Conservation (phyloP, 1,139 yeast genomes). For the Sugiyamaella grinbergsii region DNA sequence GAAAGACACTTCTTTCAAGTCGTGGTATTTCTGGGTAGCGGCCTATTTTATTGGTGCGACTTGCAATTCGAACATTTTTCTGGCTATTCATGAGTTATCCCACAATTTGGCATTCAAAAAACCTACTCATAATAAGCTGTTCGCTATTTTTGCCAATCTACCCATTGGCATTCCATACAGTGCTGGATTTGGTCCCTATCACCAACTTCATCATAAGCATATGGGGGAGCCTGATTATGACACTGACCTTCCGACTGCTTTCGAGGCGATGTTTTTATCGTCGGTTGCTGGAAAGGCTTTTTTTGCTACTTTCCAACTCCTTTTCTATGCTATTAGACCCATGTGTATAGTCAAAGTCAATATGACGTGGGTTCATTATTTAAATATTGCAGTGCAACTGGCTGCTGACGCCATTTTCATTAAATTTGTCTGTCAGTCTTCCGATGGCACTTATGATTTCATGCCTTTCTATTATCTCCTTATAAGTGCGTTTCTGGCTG, state of each 20-base stretch:
- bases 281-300: conserved; percentile 84
- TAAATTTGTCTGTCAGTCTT: conserved; percentile 45
- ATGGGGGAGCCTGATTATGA: conserved; percentile 84
- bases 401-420: conserved; percentile 60
- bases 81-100: conserved; percentile 85
- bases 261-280: conserved; percentile 73
- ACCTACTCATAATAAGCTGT: conserved; percentile 74
- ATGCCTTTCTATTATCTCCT: conserved; percentile 66
- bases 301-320: conserved; percentile 85
- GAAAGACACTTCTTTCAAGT: conserved; percentile 55
- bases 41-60: conserved; percentile 88
- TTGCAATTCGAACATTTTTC: conserved; percentile 75
- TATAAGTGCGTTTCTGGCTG: conserved; percentile 81
- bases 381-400: conserved; percentile 66
- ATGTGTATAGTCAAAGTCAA: conserved; percentile 78
- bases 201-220: conserved; percentile 86
- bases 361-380: conserved; percentile 70
- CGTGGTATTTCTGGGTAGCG: conserved; percentile 57
- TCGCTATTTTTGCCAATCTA: conserved; percentile 73
- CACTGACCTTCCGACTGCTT: conserved; percentile 80
- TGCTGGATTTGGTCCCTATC: conserved; percentile 91
- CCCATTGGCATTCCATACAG: conserved; percentile 91
- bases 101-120: conserved; percentile 85
- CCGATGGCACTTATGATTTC: conserved; percentile 65
- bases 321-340: conserved; percentile 88